These are phyloP conservation scores for Ploettnerulaceae sp. DNA, from an alignment of 2,329 filamentous ascomycete species.

Conservation along the genomic window DNA sequence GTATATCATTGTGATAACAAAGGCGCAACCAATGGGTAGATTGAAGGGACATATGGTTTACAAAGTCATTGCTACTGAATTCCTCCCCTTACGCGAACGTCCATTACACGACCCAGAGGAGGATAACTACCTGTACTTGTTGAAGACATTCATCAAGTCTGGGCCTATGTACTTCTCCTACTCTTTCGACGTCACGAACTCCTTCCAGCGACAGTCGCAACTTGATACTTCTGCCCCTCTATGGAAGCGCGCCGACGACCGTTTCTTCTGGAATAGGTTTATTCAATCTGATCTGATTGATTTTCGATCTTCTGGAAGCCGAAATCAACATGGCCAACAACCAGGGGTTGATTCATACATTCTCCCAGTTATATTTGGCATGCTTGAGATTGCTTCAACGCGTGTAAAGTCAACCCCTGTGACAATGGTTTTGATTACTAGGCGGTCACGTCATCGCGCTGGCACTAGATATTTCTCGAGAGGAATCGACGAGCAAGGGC, in stretches of 20 bases:
- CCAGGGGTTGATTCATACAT: slow-evolving; percentile 84
- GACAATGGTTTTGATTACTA: slow-evolving; percentile 81
- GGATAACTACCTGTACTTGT: slow-evolving; percentile 78
- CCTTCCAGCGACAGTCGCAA: slow-evolving; percentile 87
- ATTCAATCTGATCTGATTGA: slow-evolving; percentile 88
- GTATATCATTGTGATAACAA: slow-evolving; percentile 95
- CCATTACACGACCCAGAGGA: slow-evolving; percentile 90
- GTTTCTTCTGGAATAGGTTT: slow-evolving; percentile 98
- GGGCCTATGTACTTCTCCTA: slow-evolving; percentile 98
- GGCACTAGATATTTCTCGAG: slow-evolving; percentile 94
- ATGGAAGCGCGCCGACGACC: slow-evolving; percentile 90
- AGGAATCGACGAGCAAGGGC: slow-evolving; percentile 85
- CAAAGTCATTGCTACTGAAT: slow-evolving; percentile 84
- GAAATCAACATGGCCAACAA: slow-evolving; percentile 64
- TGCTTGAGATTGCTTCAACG: slow-evolving; percentile 85
- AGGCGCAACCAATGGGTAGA: slow-evolving; percentile 83
- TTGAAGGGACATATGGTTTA: slow-evolving; percentile 96
- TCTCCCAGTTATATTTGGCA: slow-evolving; percentile 91
- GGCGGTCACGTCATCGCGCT: slow-evolving; percentile 80
- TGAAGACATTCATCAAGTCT: slow-evolving; percentile 75
- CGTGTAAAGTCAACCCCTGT: slow-evolving; percentile 79
- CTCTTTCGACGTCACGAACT: slow-evolving; percentile 93
- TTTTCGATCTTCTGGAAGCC: slow-evolving; percentile 63
- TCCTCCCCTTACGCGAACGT: slow-evolving; percentile 88
- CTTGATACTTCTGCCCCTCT: slow-evolving; percentile 66